These are phyloP conservation scores for Vicia sativa DNA, from an alignment of 306 rosid species.

Conservation along the genomic window DNA sequence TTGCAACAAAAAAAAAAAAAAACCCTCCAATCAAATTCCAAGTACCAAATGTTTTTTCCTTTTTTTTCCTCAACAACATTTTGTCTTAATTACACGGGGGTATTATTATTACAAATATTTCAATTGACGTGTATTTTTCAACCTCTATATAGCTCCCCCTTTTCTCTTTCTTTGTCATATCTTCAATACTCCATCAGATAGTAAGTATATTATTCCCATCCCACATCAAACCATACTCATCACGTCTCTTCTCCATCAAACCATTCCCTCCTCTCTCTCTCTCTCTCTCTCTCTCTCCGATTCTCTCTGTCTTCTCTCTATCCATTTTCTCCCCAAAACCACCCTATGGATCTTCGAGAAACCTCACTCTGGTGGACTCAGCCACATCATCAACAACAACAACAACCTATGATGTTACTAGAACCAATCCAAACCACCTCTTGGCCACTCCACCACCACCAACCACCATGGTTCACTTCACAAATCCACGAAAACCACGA, in stretches of 20 bases:
- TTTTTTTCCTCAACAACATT: background rate
- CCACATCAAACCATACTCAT: constrained; percentile 61
- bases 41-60: too few species aligned
- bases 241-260: constrained; percentile 46
- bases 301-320: too few species aligned
- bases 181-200: constrained; percentile 58
- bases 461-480: constrained; percentile 23
- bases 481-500: constrained; percentile 28
- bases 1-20: too few species aligned
- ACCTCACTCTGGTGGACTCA: constrained; percentile 55
- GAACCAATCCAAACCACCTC: constrained; percentile 39
- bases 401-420: constrained; percentile 8
- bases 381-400: constrained; percentile 36
- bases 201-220: constrained; percentile 51
- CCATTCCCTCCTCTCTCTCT: background rate
- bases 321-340: background rate
- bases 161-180: constrained; percentile 57
- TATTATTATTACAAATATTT: background rate
- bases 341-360: constrained; percentile 49
- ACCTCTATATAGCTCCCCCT: background rate
- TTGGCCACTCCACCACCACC: constrained; percentile 31
- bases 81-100: background rate
- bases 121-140: background rate
- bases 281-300: background rate
- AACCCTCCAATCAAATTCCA: too few species aligned